Evolutionary conservation across 768 basidiomycete species (phyloP).

Genomic region (Tephrocybe rancida): DNA sequence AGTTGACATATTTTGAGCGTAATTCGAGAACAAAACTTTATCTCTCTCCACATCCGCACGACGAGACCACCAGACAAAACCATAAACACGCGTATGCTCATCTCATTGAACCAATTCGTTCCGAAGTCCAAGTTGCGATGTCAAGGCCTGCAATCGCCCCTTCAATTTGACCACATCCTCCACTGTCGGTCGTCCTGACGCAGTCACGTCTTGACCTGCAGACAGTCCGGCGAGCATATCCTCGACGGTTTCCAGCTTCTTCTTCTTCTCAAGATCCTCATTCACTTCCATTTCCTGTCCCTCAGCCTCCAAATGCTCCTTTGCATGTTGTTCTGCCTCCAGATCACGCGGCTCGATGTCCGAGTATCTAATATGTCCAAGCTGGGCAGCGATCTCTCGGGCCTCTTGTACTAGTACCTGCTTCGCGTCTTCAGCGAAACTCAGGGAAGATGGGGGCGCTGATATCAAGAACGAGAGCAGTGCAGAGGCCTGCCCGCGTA

Average conservation of each 20-base stretch:
- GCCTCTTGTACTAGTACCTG: slow-evolving; percentile 42
- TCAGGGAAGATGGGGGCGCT: neutral
- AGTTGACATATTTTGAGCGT: no score
- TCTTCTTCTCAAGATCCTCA: slow-evolving; percentile 47
- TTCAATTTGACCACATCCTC: slow-evolving; percentile 44
- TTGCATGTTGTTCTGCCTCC: slow-evolving; percentile 79
- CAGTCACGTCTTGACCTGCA: slow-evolving; percentile 23
- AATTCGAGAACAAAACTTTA: no score
- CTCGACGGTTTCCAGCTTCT: slow-evolving; percentile 55
- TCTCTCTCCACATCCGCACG: no score
- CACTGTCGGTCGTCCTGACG: slow-evolving; percentile 31
- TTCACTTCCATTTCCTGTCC: slow-evolving; percentile 34
- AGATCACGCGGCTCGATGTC: slow-evolving; percentile 77
- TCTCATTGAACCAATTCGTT: slow-evolving; percentile 14
- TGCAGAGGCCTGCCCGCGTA: slow-evolving; percentile 74
- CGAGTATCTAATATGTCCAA: slow-evolving; percentile 63
- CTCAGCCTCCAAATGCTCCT: slow-evolving; percentile 58
- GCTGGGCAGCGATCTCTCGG: slow-evolving; percentile 52
- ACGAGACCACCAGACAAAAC: neutral
- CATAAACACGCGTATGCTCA: neutral
- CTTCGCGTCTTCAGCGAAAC: slow-evolving; percentile 3
- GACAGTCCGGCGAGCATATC: slow-evolving; percentile 53
- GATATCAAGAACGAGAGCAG: slow-evolving; percentile 58
- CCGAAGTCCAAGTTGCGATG: slow-evolving; percentile 31
- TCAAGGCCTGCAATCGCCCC: slow-evolving; percentile 33